Evolutionary conservation across 1,284 basidiomycete species (phyloP).

Genomic region (Moesziomyces sp.): DNA sequence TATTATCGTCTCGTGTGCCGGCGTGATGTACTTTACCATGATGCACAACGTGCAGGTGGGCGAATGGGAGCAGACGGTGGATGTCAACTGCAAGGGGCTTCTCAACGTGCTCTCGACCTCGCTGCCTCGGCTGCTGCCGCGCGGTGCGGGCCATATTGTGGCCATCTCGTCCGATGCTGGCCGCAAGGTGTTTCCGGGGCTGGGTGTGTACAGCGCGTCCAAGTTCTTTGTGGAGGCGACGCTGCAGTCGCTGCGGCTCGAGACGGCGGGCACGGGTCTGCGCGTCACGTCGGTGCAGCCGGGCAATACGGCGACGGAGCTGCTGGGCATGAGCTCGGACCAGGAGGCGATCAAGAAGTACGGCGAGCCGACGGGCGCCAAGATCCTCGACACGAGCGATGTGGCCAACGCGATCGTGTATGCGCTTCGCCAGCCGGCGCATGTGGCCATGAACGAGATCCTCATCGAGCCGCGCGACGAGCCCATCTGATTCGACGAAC

Average conservation of each 20-base stretch:
- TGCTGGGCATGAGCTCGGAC: slow-evolving; percentile 64
- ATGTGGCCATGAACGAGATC: slow-evolving; percentile 65
- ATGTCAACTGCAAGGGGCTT: slow-evolving; percentile 67
- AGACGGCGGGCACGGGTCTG: slow-evolving; percentile 61
- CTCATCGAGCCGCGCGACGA: slow-evolving; percentile 56
- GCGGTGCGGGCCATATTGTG: slow-evolving; percentile 60
- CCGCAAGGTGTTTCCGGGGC: slow-evolving; percentile 63
- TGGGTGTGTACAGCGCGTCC: slow-evolving; percentile 65
- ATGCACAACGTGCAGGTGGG: slow-evolving; percentile 61
- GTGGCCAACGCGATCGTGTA: slow-evolving; percentile 64
- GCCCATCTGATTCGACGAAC: slow-evolving; percentile 34
- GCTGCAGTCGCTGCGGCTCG: slow-evolving; percentile 61
- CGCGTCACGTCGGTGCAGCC: slow-evolving; percentile 63
- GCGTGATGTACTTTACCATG: slow-evolving; percentile 66
- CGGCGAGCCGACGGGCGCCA: slow-evolving; percentile 63
- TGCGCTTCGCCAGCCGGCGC: slow-evolving; percentile 60
- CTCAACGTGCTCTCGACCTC: slow-evolving; percentile 57
- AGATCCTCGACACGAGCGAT: slow-evolving; percentile 60
- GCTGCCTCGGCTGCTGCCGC: slow-evolving; percentile 53
- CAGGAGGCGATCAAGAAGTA: slow-evolving; percentile 64
- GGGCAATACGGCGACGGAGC: slow-evolving; percentile 63
- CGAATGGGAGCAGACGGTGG: slow-evolving; percentile 66
- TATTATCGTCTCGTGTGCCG: slow-evolving; percentile 62
- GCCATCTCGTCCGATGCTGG: slow-evolving; percentile 67
- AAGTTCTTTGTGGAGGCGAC: slow-evolving; percentile 67